Base-by-base conservation (phyloP, 371 early-diverging fungal genomes). In the Rhizopus sp. region DNA sequence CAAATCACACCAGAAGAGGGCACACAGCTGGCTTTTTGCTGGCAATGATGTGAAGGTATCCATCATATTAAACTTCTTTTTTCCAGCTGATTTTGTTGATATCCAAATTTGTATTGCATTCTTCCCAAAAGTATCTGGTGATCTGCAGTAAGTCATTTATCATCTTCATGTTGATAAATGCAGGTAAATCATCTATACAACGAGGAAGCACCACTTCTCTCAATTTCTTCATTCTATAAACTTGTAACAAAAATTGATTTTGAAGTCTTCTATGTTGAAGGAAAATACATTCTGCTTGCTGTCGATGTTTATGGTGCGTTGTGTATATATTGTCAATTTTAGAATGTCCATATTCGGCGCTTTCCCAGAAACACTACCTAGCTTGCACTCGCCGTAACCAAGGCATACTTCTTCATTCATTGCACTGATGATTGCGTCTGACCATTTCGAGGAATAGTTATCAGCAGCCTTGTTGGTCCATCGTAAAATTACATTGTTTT, bases 1-100 rank as follows among this genome's bases (percentile, higher is more conserved):
- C n/a, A n/a, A 39, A 10, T 13, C 8, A 39, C 39, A 1, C 23
- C 2, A 2, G 23, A 2, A 23, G 23, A 23, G 23, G 2, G 23
- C 23, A 23, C 23, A 23, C 23, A 23, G 23, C 23, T 23, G n/a
- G n/a, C n/a, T n/a, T n/a, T n/a, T n/a, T n/a, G n/a, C n/a, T n/a
- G 23, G 23, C 23, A 23, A 23, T 23, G 23, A 23, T 23, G 23
- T 23, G 1, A 23, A 23, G 23, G 23, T 2, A 23, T 23, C 2
- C 23, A 23, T 23, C 23, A 23, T 23, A 1, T 2, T 71, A 15
- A 94, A 74, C 13, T 81, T 71, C 8, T 74, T 41, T 41, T 41
- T 41, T 41, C 41, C 41, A 41, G n/a, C 6, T 41, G 41, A 41
- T 7, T 44, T 53, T 42, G 44, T 32, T 42, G 3, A 7, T 8